phyloP scores from a whole-genome alignment of 2,329 filamentous ascomycete genomes.

The Hysterium pulicare region DNA sequence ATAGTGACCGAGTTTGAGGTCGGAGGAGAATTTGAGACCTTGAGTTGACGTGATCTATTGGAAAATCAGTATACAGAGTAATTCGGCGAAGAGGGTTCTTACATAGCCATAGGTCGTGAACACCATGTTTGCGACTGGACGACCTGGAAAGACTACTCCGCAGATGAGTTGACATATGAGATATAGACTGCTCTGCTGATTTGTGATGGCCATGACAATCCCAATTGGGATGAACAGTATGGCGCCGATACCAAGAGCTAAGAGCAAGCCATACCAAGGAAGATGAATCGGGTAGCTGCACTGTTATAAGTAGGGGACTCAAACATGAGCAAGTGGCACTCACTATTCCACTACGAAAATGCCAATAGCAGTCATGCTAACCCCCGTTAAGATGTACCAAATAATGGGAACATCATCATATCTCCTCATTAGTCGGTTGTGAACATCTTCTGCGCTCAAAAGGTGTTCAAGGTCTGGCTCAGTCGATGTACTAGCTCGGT shows the following conservation, averaged over 20 bases:
- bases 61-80: not conserved
- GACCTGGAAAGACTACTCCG: constrained; percentile 76
- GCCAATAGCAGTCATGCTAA: constrained; percentile 72
- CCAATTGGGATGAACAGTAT: constrained; percentile 86
- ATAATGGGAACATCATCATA: constrained; percentile 78
- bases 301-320: constrained; percentile 17
- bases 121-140: constrained; percentile 88
- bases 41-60: constrained; percentile 72
- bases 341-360: constrained; percentile 84
- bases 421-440: constrained; percentile 76
- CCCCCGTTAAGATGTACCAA: constrained; percentile 76
- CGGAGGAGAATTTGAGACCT: constrained; percentile 83
- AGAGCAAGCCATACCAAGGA: constrained; percentile 80
- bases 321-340: constrained; percentile 36
- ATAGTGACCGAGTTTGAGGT: constrained; percentile 83
- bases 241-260: constrained; percentile 73
- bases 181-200: constrained; percentile 83
- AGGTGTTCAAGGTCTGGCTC: constrained; percentile 48
- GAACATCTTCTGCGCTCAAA: constrained; percentile 73
- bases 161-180: constrained; percentile 83
- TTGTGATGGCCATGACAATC: constrained; percentile 90
- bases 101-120: constrained; percentile 84
- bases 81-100: constrained; percentile 10
- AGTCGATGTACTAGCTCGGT: constrained; percentile 28
- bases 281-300: constrained; percentile 63